Evolutionary conservation across 768 basidiomycete genomes (phyloP), one percentile per base, ranked within the genome.

Genomic region (Amanita molliuscula): DNA sequence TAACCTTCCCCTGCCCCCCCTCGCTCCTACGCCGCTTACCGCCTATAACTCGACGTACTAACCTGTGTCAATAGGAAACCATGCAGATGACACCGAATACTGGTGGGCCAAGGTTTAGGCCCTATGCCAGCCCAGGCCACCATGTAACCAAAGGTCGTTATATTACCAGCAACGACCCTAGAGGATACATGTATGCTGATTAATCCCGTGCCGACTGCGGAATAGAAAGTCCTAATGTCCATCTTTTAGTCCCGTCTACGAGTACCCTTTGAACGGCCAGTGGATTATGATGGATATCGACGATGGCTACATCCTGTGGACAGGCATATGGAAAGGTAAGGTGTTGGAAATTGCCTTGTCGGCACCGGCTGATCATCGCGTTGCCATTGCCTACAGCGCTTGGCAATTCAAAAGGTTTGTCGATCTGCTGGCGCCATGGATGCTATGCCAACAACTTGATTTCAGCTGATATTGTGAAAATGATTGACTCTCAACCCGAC

Each of bases 271-370:
- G 50, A 88, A 89, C 54, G 85, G 83, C 18, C 88, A 92, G 60
- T 90, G 88, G 86, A 88, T 93, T 59, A 92, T 93, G 90, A 89
- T 92, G 79, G 90, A 93, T 68, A 85, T 88, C 60, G 90, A 93
- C 62, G 89, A 91, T 62, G 90, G 90, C 3, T 92, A 89, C 62
- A 83, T 93, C 51, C 71, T 91, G 15, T 93, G 90, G 89, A 93
- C 91, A 1, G 87, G 88, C 8, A 93, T 93, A 47, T 93, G 90
- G 90, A 93, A 93, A 75, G 89, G 88, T 88, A 52, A 21, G 41
- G 31, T 3, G 21, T 28, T 33, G 20, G 38, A 2, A 33, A 13
- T 20, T 21, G 16, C 34, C 44, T 46, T 21, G 31, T 13, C 31
- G 31, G 31, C 40, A 21, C 10, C 33, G 16, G 38, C 25, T 44